Base-by-base conservation (phyloP, 805 yeast species). In the Lachancea lanzarotensis region DNA sequence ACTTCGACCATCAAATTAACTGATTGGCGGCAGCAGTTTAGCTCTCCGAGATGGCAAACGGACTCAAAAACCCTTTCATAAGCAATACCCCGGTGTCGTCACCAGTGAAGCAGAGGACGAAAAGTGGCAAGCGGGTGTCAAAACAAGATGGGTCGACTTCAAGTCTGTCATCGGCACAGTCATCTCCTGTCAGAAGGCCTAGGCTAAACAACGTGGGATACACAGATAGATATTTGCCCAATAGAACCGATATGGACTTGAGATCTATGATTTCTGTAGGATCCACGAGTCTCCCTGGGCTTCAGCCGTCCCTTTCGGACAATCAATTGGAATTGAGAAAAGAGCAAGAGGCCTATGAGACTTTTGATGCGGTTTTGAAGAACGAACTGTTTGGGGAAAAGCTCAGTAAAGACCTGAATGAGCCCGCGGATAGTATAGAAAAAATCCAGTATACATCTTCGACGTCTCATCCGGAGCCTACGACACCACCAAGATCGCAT, bases 331-430 rank as follows among this genome's bases (percentile, higher is more conserved):
- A 85, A 50, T 68, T 72, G 32, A 75, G 81, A 51, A 73, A 79
- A 51, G 87, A 81, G 57, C 83, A 82, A 53, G 95, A 86, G 57
- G 96, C 96, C 3, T 86, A 86, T 60, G 71, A 84, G 51, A 86
- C 95, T 0, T 93, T 90, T 64, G 82, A 90, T 45, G 80, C 91
- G 0, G 85, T 93, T 2, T 68, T 93, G 39, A 84, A 85, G 54
- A 85, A 95, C 29, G 98, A 93, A 62, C 67, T 93, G 30, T 93
- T 93, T 70, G 98, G 97, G 13, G 93, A 84, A 58, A 78, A 84
- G 49, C 78, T 87, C 3, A 87, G 90, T 4, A 72, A 52, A 39
- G 62, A 55, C 45, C 45, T 60, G 15, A 52, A 56, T 6, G 59
- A 60, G 2, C 56, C 59, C 12, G 68, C 65, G 19, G 52, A 60